These are phyloP conservation scores for Penicillium concentricum DNA, from an alignment of 2,329 filamentous ascomycete species.

Conservation along the genomic window DNA sequence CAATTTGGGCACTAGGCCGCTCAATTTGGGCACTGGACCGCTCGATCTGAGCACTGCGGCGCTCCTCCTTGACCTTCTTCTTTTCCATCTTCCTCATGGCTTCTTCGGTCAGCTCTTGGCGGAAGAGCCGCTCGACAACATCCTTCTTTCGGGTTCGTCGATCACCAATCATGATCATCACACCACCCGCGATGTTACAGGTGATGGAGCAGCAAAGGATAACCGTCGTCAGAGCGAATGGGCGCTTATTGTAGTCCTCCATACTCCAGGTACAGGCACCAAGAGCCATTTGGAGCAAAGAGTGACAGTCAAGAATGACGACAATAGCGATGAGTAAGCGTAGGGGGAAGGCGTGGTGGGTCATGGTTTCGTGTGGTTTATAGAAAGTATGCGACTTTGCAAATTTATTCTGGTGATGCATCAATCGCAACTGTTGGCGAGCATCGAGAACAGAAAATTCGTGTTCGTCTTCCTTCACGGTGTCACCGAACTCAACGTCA, in stretches of 20 bases:
- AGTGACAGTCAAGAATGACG: constrained; percentile 76
- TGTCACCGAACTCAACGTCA: constrained; percentile 47
- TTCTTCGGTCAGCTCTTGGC: constrained; percentile 70
- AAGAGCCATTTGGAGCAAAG: constrained; percentile 74
- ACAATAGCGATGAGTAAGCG: constrained; percentile 73
- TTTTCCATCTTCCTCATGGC: constrained; percentile 60
- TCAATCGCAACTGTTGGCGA: constrained; percentile 66
- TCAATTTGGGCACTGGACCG: not conserved
- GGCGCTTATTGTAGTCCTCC: constrained; percentile 62
- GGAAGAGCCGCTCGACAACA: constrained; percentile 71
- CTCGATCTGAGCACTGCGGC: constrained; percentile 22
- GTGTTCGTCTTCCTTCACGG: constrained; percentile 47
- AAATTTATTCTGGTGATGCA: constrained; percentile 77
- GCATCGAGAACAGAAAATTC: constrained; percentile 63
- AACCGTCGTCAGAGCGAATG: constrained; percentile 71
- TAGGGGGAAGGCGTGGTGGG: constrained; percentile 76
- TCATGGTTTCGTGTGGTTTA: constrained; percentile 81
- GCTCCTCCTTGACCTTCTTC: constrained; percentile 45
- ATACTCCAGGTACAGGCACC: constrained; percentile 79
- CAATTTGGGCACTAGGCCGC: not conserved
- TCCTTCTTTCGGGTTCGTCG: constrained; percentile 80
- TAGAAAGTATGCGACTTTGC: constrained; percentile 84
- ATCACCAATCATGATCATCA: constrained; percentile 75
- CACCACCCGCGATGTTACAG: constrained; percentile 72
- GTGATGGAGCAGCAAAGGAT: constrained; percentile 78